Conservation (phyloP, 2,329 filamentous ascomycete species). For the Fusarium nanum region DNA sequence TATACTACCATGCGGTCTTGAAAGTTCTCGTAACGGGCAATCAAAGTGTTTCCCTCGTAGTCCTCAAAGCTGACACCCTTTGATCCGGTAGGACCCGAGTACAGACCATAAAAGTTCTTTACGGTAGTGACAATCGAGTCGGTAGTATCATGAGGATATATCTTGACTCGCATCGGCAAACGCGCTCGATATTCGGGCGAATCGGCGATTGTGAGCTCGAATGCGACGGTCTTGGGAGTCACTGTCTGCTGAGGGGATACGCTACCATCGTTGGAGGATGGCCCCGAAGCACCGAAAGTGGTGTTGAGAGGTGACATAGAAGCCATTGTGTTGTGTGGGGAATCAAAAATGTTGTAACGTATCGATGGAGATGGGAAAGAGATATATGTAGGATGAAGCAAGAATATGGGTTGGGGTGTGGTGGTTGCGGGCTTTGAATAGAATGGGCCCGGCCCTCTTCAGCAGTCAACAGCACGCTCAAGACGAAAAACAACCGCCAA, state of each 20-base stretch:
- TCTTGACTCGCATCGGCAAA: conserved; percentile 87
- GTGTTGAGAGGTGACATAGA: conserved; percentile 60
- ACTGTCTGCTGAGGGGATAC: conserved; percentile 61
- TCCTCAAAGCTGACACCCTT: conserved; percentile 97
- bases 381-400: conserved; percentile 32
- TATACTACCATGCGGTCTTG: conserved; percentile 92
- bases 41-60: conserved; percentile 86
- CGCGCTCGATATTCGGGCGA: conserved; percentile 77
- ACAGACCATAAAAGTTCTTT: conserved; percentile 98
- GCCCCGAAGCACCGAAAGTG: conserved; percentile 48
- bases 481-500: conserved; percentile 40
- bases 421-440: conserved; percentile 52
- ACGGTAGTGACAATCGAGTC: conserved; percentile 98
- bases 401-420: conserved; percentile 38
- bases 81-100: conserved; percentile 75
- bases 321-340: conserved; percentile 56
- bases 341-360: conserved; percentile 44
- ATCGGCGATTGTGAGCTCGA: conserved; percentile 78
- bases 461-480: conserved; percentile 43
- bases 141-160: conserved; percentile 94
- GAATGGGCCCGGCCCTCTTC: conserved; percentile 44
- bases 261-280: conserved; percentile 57
- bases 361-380: conserved; percentile 40
- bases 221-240: conserved; percentile 79
- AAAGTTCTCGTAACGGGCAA: conserved; percentile 97